Percentiles rank a stretch among this genome's conserved stretches.
Conservation (phyloP, 73 alveolate genomes). For the Paramecium biaurelia region DNA sequence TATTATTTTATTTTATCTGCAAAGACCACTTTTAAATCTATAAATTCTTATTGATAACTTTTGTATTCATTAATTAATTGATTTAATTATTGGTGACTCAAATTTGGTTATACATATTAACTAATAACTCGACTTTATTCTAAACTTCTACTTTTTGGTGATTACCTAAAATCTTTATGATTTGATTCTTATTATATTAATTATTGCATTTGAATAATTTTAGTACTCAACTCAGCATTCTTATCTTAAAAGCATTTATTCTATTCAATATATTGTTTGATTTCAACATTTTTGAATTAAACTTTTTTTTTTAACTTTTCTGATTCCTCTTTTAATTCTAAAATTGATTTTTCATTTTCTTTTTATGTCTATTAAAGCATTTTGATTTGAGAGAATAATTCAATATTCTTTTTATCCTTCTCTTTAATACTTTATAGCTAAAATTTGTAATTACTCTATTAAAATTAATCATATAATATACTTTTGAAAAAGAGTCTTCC, state of each 20-base stretch:
- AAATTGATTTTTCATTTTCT: neutral
- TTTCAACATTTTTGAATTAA: neutral
- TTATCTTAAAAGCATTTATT: neutral
- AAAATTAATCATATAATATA: neutral
- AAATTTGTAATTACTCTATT: neutral
- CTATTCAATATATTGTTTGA: neutral
- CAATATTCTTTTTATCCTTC: slow-evolving; percentile 36
- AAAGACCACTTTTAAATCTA: neutral
- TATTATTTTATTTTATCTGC: neutral
- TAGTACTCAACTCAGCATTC: neutral
- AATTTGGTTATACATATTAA: neutral
- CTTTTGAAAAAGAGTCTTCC: neutral
- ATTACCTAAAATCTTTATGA: neutral
- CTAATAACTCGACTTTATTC: neutral
- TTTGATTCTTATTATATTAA: neutral
- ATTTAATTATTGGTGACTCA: neutral
- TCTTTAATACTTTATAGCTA: neutral
- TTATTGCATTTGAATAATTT: neutral
- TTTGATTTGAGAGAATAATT: neutral
- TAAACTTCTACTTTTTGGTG: neutral
- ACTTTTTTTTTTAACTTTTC: slow-evolving; percentile 1
- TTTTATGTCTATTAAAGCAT: neutral
- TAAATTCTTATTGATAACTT: neutral
- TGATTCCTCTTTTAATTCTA: neutral
- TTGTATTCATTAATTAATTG: neutral